Conservation (phyloP, 2,329 filamentous ascomycete genomes). For the Colletotrichum spaethianum region DNA sequence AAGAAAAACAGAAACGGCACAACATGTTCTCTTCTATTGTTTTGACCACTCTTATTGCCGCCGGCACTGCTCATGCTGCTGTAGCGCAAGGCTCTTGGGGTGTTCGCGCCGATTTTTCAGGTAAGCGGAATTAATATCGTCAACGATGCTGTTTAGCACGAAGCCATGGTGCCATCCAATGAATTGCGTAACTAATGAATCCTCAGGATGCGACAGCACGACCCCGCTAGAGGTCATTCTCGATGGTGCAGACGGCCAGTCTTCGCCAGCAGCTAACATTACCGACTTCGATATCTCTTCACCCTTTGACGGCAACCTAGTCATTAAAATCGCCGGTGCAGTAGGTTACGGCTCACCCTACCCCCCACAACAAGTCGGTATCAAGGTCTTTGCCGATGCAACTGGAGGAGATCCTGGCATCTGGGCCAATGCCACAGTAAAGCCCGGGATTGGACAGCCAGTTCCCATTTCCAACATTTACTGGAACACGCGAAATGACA, state of each 20-base stretch:
- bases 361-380: conserved; percentile 17
- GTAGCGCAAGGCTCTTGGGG: conserved; percentile 10
- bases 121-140: not conserved
- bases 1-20: accelerated
- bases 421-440: conserved; percentile 26
- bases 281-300: conserved; percentile 18
- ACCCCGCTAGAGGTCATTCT: conserved; percentile 23
- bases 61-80: not conserved
- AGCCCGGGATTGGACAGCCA: not conserved
- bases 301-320: conserved; percentile 11
- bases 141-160: not conserved
- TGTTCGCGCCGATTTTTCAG: conserved; percentile 20
- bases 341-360: conserved; percentile 11
- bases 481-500: conserved; percentile 12
- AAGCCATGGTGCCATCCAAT: not conserved
- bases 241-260: not conserved
- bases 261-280: not conserved
- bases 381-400: conserved; percentile 1
- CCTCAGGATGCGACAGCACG: conserved; percentile 6
- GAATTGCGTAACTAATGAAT: not conserved
- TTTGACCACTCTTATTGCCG: conserved; percentile 12
- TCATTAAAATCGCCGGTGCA: conserved; percentile 24
- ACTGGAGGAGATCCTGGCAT: conserved; percentile 6
- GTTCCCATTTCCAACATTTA: not conserved
- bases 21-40: conserved; percentile 6